A percentile compares a stretch with the other conserved stretches of the same genome.
These are phyloP conservation scores for Leishmania turanica DNA, from an alignment of 208 protist genomes.

Conservation along the genomic window DNA sequence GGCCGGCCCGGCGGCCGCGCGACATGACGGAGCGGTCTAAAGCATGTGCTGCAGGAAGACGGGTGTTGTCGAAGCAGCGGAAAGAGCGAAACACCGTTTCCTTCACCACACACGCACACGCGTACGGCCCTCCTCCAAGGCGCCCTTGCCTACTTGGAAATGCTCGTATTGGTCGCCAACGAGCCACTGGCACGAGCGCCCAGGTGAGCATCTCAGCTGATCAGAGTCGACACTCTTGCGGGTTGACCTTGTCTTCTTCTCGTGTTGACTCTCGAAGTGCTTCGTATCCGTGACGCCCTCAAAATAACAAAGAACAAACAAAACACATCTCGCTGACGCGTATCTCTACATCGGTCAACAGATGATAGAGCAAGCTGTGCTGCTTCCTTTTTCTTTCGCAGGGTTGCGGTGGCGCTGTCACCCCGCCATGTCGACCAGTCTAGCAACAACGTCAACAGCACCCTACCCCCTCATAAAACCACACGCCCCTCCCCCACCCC, in stretches of 20 bases:
- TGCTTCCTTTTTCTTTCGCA: not conserved
- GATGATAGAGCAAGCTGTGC: not conserved
- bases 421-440: not conserved
- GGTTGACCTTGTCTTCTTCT: not conserved
- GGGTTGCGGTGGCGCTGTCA: not conserved
- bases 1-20: not conserved
- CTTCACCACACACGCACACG: not conserved
- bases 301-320: no score
- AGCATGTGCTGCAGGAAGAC: not conserved
- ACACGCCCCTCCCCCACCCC: not conserved
- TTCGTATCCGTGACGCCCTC: not conserved
- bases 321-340: not conserved
- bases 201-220: not conserved
- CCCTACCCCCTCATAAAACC: not conserved
- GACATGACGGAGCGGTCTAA: not conserved
- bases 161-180: not conserved
- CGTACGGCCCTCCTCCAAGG: not conserved
- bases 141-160: not conserved
- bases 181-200: not conserved
- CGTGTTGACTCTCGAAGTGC: not conserved
- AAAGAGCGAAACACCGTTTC: not conserved
- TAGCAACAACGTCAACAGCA: not conserved
- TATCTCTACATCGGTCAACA: not conserved
- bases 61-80: not conserved
- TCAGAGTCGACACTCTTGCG: not conserved